A percentile compares a stretch with the other conserved stretches of the same genome.
Evolutionary conservation across 2,329 filamentous ascomycete genomes (phyloP).

Genomic region (Graphilbum ipis-grandicollis): DNA sequence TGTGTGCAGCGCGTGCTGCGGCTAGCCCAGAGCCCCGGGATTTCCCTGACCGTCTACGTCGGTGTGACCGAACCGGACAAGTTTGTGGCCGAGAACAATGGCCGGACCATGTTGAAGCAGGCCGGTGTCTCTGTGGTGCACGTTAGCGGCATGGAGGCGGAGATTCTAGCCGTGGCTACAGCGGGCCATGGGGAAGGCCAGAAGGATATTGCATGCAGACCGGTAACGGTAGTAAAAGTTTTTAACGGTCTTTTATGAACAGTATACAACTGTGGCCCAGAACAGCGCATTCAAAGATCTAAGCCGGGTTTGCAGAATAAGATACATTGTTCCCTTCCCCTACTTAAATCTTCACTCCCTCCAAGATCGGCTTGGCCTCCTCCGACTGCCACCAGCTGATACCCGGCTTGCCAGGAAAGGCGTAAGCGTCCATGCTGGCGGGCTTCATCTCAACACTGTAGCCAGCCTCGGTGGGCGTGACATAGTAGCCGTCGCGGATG

Average conservation of each 20-base stretch:
- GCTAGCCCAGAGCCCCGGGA: constrained; percentile 20
- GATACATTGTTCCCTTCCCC: background rate
- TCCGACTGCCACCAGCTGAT: constrained; percentile 77
- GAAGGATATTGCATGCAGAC: too few species aligned
- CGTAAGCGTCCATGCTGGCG: constrained; percentile 66
- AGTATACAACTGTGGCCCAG: too few species aligned
- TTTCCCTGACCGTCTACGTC: constrained; percentile 50
- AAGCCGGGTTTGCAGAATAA: too few species aligned
- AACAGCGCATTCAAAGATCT: too few species aligned
- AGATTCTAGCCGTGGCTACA: constrained; percentile 68
- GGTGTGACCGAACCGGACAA: constrained; percentile 80
- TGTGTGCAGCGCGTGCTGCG: constrained; percentile 67
- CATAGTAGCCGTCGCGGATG: constrained; percentile 75
- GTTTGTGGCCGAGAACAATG: constrained; percentile 72
- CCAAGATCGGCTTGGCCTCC: constrained; percentile 59
- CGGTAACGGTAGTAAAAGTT: too few species aligned
- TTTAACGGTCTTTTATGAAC: too few species aligned
- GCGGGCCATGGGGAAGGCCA: constrained; percentile 32
- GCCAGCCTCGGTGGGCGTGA: constrained; percentile 64
- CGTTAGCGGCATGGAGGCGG: constrained; percentile 57
- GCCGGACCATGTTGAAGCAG: constrained; percentile 49
- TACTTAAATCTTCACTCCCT: constrained; percentile 36
- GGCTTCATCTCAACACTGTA: constrained; percentile 92
- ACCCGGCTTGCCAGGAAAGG: constrained; percentile 59
- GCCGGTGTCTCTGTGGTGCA: constrained; percentile 59